Conservation (phyloP, 345 rosid genomes). For the Brassica cretica region DNA sequence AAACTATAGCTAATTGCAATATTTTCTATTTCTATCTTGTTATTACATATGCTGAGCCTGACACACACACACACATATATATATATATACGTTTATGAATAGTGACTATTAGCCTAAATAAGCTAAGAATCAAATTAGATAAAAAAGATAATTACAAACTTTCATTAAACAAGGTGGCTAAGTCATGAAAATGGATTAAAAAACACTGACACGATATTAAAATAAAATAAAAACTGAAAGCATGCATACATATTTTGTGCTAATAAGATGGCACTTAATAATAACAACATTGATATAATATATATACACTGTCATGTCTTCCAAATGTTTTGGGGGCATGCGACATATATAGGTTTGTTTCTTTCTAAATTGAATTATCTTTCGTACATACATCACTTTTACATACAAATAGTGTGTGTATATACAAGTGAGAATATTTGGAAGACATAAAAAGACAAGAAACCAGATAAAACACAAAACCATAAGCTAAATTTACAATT, state of each 20-base stretch:
- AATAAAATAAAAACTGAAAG: background rate
- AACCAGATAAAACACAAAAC: slow-evolving; percentile 32
- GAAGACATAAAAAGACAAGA: slow-evolving; percentile 36
- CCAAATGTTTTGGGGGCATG: background rate
- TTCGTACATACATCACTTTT: background rate
- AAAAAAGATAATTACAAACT: background rate
- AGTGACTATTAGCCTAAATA: background rate
- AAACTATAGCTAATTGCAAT: slow-evolving; percentile 7
- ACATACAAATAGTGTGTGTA: background rate
- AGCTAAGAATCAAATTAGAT: background rate
- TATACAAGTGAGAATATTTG: slow-evolving; percentile 26
- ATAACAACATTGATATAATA: background rate
- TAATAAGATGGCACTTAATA: background rate
- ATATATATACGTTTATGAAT: background rate
- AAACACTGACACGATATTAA: background rate
- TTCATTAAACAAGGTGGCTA: background rate
- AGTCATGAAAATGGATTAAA: background rate
- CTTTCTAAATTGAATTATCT: background rate
- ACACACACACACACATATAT: background rate
- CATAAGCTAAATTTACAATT: slow-evolving; percentile 32
- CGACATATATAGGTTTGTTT: background rate
- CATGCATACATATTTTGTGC: background rate
- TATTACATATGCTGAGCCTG: background rate
- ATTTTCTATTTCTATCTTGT: background rate
- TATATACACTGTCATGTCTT: background rate